phyloP scores from a whole-genome alignment of 495 filamentous ascomycete species.

The Physcia stellaris region DNA sequence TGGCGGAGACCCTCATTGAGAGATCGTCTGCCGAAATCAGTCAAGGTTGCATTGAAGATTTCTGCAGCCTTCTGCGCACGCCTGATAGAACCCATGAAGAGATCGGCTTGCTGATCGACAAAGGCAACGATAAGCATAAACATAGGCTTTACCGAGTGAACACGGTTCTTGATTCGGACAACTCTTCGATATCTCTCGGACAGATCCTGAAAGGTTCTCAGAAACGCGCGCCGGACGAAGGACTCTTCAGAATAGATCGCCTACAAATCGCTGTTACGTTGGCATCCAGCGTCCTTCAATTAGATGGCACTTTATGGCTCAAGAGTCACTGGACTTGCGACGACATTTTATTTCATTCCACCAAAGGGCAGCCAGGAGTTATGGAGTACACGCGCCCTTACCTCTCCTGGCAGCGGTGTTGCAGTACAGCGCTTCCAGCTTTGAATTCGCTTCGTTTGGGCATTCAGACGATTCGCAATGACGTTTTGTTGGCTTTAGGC shows the following conservation, averaged over 20 bases:
- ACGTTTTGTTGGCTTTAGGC: constrained; percentile 20
- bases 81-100: not conserved
- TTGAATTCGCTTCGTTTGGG: constrained; percentile 18
- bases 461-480: too few species aligned
- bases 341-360: constrained; percentile 14
- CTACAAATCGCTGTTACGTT: constrained; percentile 20
- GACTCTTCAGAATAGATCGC: constrained; percentile 14
- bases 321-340: constrained; percentile 16
- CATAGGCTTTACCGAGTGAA: constrained; percentile 1
- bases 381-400: constrained; percentile 4
- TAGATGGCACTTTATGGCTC: constrained; percentile 26
- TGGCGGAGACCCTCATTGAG: not conserved
- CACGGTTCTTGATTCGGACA: not conserved
- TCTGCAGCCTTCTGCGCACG: constrained; percentile 4
- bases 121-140: not conserved
- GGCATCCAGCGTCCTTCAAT: constrained; percentile 22
- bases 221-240: constrained; percentile 1
- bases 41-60: not conserved
- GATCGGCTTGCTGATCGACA: constrained; percentile 5
- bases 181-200: constrained; percentile 3
- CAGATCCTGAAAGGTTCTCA: constrained; percentile 2
- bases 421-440: not conserved
- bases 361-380: not conserved
- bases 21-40: not conserved
- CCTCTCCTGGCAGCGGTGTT: constrained; percentile 4